These are phyloP conservation scores for Rhexocercosporidium sp. DNA, from an alignment of 2,329 filamentous ascomycete species.

Conservation along the genomic window DNA sequence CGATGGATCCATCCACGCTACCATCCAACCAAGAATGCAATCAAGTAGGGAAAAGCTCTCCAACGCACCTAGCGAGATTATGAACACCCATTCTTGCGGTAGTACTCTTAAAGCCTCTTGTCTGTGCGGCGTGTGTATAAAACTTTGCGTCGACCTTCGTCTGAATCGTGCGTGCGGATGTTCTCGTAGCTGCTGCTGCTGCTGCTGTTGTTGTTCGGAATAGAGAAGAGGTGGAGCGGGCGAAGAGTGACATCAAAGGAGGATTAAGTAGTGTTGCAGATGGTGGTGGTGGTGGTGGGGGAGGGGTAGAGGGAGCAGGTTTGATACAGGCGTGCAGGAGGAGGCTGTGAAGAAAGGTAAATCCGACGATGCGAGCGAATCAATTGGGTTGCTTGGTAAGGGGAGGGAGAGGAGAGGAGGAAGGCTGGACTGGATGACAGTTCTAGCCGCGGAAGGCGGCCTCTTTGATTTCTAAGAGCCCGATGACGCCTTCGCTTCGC, in stretches of 20 bases:
- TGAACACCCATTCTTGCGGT: conserved; percentile 52
- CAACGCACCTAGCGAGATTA: conserved; percentile 47
- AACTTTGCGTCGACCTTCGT: conserved; percentile 6
- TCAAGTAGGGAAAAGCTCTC: not conserved
- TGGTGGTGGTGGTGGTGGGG: not conserved
- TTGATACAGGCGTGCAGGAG: not conserved
- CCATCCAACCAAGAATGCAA: not conserved
- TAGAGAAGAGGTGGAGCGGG: conserved; percentile 4
- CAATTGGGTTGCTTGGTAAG: conserved; percentile 11
- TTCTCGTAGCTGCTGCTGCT: too few species aligned
- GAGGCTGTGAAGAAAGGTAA: not conserved
- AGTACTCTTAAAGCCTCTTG: conserved; percentile 45
- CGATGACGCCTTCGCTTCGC: conserved; percentile 4
- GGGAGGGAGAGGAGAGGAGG: not conserved
- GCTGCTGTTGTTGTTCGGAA: conserved; percentile 11
- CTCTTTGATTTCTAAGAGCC: conserved; percentile 5
- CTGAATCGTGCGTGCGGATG: not conserved
- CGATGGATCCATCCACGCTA: not conserved
- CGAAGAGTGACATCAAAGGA: conserved; percentile 24
- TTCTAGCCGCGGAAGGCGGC: not conserved
- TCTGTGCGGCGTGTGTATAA: not conserved
- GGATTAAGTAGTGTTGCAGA: conserved; percentile 1
- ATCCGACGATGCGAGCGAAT: not conserved
- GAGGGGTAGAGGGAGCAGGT: conserved; percentile 1
- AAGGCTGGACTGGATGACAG: not conserved